Base-by-base conservation (phyloP, 352 stramenopile species). In the Pythium phragmitis region DNA sequence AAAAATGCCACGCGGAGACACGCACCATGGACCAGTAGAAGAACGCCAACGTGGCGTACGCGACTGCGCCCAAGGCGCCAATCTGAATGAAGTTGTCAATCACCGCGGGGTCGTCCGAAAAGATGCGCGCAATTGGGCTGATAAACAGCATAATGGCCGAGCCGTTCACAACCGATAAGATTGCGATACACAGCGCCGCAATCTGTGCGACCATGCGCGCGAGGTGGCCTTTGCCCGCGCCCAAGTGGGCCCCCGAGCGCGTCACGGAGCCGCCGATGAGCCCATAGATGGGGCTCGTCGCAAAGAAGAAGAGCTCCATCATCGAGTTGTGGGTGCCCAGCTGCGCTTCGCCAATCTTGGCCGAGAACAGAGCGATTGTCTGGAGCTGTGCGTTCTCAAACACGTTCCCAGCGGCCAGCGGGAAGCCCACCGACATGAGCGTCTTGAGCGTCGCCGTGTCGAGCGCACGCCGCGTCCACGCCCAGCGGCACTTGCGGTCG, bases 261-360 rank as follows among this genome's bases (percentile, higher is more conserved):
- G 77, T 87, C 21, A 92, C 82, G 3, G 82, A 76, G 16, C 69
- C 79, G 46, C 74, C 79, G 14, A 87, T 78, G 2, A 93, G 64
- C 7, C 86, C 82, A 65, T 88, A 96, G 37, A 94, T 84, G 8
- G 79, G 82, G 76, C 68, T 99, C n/a, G 82, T 90, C 39, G 85
- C 74, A 64, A 96, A 88, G 68, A 88, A 88, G 68, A 94, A 91
- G 30, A 94, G 67, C 68, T 94, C 86, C 73, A 94, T 88, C 85
- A 94, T 94, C 16, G 84, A 77, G 63, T 87, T 92, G 67, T 96
- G 83, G 16, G 87, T 77, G 21, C 78, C 83, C 13, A 96, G 69
- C 58, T 94, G 82, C 4, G 88, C 61, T 57, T 94, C 75, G 28
- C 82, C 78, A 65, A 94, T 85, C 33, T 60, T 76, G 34, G 77